phyloP scores from a whole-genome alignment of 2,329 filamentous ascomycete genomes.

The Venturia pyrina region DNA sequence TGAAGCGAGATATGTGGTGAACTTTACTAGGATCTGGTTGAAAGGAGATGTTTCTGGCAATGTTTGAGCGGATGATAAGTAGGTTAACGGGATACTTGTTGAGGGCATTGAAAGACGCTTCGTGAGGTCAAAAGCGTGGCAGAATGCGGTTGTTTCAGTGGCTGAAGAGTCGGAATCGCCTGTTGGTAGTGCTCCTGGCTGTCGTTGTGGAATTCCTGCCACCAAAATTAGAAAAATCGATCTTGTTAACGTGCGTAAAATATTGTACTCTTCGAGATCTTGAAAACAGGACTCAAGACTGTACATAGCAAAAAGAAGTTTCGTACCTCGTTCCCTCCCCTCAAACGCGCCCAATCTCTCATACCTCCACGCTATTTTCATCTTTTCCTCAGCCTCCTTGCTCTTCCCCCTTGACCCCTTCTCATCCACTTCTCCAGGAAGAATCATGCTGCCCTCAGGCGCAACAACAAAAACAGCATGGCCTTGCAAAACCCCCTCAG shows the following conservation, averaged over 20 bases:
- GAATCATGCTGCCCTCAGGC: slow-evolving; percentile 62
- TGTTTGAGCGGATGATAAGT: slow-evolving; percentile 30
- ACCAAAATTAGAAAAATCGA: neutral
- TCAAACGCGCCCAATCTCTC: slow-evolving; percentile 69
- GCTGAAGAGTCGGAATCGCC: neutral
- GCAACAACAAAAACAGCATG: slow-evolving; percentile 83
- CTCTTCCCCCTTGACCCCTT: slow-evolving; percentile 28
- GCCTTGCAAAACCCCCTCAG: slow-evolving; percentile 84
- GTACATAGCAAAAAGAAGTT: neutral
- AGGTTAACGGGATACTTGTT: slow-evolving; percentile 29
- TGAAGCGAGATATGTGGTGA: slow-evolving; percentile 44
- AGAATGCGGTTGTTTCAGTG: slow-evolving; percentile 29
- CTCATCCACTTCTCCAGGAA: slow-evolving; percentile 58
- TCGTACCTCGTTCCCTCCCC: slow-evolving; percentile 21
- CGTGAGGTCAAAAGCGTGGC: slow-evolving; percentile 43
- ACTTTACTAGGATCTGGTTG: slow-evolving; percentile 49
- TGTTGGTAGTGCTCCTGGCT: neutral
- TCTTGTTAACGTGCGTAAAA: too few species aligned
- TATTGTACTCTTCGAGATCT: neutral
- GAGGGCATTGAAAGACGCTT: slow-evolving; percentile 36
- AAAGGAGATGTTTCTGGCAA: slow-evolving; percentile 36
- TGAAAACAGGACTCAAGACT: neutral
- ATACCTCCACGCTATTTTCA: slow-evolving; percentile 99
- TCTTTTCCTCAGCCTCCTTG: slow-evolving; percentile 50
- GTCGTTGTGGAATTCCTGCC: neutral